Conservation (phyloP, 768 basidiomycete species). For the Boletus insuetus region DNA sequence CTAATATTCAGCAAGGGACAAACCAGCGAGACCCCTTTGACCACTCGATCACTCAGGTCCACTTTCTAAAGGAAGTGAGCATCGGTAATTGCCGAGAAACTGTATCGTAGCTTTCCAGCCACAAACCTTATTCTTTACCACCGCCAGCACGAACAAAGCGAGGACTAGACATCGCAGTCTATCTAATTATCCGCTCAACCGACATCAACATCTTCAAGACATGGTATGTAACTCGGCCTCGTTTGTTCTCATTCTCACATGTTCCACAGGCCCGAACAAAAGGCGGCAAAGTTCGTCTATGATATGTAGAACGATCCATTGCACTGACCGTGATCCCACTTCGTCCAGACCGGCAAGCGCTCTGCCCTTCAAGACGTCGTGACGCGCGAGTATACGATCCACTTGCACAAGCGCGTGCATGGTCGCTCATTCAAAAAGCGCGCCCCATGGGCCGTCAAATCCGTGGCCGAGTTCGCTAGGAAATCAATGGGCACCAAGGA, state of each 20-base stretch:
- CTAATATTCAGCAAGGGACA: no score
- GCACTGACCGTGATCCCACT: slow-evolving; percentile 2
- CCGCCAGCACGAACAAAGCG: slow-evolving; percentile 38
- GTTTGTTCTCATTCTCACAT: slow-evolving; percentile 10
- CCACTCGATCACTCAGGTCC: no score
- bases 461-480: slow-evolving; percentile 85
- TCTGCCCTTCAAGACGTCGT: slow-evolving; percentile 98
- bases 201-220: slow-evolving; percentile 64
- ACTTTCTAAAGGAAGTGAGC: no score
- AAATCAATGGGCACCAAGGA: slow-evolving; percentile 96
- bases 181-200: slow-evolving; percentile 40
- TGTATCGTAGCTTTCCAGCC: slow-evolving; percentile 43
- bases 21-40: no score
- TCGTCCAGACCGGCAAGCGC: slow-evolving; percentile 74
- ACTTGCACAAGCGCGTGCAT: slow-evolving; percentile 93
- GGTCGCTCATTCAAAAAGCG: slow-evolving; percentile 96
- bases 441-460: slow-evolving; percentile 95
- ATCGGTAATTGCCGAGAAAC: slow-evolving; percentile 38
- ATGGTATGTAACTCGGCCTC: slow-evolving; percentile 48
- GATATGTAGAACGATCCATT: slow-evolving; percentile 22
- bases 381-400: slow-evolving; percentile 97
- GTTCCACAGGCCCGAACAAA: slow-evolving; percentile 41
- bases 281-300: slow-evolving; percentile 26
- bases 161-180: not conserved
- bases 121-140: slow-evolving; percentile 52